Evolutionary conservation across 257 asterid genomes (phyloP).

Genomic region (Agastache rugosa): DNA sequence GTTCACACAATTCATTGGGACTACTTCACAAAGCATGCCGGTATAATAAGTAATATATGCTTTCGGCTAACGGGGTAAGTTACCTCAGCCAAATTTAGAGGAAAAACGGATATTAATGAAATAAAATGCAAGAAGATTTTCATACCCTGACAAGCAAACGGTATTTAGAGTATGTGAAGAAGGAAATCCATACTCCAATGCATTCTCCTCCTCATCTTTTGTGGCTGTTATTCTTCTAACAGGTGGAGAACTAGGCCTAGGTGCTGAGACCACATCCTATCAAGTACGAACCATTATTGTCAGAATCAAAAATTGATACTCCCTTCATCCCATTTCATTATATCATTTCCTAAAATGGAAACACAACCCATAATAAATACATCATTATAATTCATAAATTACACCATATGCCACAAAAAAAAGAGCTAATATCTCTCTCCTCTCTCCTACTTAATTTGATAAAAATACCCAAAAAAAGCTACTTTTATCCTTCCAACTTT

Average conservation of each 20-base stretch:
- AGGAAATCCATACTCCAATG: constrained; percentile 87
- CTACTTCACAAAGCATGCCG: neutral
- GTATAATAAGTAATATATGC: neutral
- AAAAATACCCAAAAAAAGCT: too few species aligned
- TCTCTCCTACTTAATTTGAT: too few species aligned
- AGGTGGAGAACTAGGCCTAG: constrained; percentile 76
- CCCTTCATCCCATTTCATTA: too few species aligned
- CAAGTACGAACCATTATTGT: constrained; percentile 25
- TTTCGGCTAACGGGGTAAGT: neutral
- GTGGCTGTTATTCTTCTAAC: constrained; percentile 78
- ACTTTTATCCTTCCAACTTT: too few species aligned
- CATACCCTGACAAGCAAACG: constrained; percentile 89
- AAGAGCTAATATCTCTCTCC: too few species aligned
- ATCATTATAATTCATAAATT: too few species aligned
- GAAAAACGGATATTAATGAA: neutral
- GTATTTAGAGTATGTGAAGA: constrained; percentile 95
- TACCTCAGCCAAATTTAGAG: neutral
- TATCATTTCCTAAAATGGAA: too few species aligned
- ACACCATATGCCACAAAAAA: too few species aligned
- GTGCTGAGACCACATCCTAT: constrained; percentile 93
- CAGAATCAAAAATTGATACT: constrained; percentile 17
- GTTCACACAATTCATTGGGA: neutral
- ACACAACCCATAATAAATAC: too few species aligned
- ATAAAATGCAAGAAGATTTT: constrained; percentile 2
- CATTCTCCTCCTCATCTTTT: constrained; percentile 80